Percentiles rank a stretch among this genome's conserved stretches.
phyloP scores from a whole-genome alignment of 2,329 filamentous ascomycete species.

The Didymella exigua region DNA sequence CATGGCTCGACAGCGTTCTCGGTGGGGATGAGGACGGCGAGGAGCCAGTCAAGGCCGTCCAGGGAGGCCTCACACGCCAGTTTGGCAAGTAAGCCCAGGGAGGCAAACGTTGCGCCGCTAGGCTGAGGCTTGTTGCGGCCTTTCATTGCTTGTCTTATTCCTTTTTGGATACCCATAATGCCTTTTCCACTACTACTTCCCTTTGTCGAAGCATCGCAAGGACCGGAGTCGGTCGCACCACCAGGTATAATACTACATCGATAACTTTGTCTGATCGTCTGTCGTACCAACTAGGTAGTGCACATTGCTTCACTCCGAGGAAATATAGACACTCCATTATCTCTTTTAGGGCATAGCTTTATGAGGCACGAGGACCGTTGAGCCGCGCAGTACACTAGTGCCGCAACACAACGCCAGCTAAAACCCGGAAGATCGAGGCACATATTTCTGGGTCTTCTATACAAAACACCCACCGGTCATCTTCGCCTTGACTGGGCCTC shows the following conservation, averaged over 20 bases:
- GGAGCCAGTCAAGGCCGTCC: slow-evolving; percentile 39
- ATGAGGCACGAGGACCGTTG: slow-evolving; percentile 1
- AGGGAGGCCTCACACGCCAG: slow-evolving; percentile 46
- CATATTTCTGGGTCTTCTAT: not conserved
- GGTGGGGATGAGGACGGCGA: slow-evolving; percentile 37
- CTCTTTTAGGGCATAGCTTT: not conserved
- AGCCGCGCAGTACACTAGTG: slow-evolving; percentile 4
- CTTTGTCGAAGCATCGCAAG: slow-evolving; percentile 12
- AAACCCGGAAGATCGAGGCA: not conserved
- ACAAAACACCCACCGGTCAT: not conserved
- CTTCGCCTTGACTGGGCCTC: not conserved
- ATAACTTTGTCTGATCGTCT: slow-evolving; percentile 7
- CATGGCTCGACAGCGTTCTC: slow-evolving; percentile 42
- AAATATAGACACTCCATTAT: not conserved
- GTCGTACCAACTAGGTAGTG: slow-evolving; percentile 4
- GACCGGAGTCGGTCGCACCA: slow-evolving; percentile 7
- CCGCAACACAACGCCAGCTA: not conserved
- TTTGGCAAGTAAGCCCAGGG: slow-evolving; percentile 37
- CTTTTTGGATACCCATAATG: slow-evolving; percentile 39
- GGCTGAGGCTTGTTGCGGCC: slow-evolving; percentile 19
- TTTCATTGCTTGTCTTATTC: slow-evolving; percentile 36
- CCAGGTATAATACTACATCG: slow-evolving; percentile 17
- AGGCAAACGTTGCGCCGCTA: not conserved
- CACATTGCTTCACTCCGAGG: not conserved
- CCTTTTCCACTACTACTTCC: slow-evolving; percentile 14